Evolutionary conservation across 2,329 filamentous ascomycete genomes (phyloP).

Genomic region (Arachnopeziza araneosa): DNA sequence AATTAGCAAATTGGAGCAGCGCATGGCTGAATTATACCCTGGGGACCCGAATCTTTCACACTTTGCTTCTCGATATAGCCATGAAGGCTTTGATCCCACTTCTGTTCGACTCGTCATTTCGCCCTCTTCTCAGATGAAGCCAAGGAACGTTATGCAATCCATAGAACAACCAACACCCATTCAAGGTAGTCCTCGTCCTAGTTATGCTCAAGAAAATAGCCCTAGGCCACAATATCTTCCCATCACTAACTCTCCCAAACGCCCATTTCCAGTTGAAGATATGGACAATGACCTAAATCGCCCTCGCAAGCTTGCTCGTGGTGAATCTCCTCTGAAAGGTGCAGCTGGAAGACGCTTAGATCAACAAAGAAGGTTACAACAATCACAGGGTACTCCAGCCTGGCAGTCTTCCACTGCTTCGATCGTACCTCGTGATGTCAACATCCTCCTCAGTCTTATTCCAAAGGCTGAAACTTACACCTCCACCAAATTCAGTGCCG

Average conservation of each 20-base stretch:
- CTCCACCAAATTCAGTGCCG: constrained; percentile 62
- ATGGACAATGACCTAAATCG: constrained; percentile 64
- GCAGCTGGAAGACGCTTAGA: constrained; percentile 80
- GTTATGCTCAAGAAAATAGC: constrained; percentile 28
- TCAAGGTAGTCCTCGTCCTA: constrained; percentile 30
- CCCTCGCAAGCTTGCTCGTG: constrained; percentile 80
- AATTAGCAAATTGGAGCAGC: constrained; percentile 82
- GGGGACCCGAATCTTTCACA: constrained; percentile 71
- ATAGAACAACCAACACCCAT: constrained; percentile 47
- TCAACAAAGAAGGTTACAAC: constrained; percentile 55
- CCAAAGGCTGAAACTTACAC: constrained; percentile 63
- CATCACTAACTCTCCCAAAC: constrained; percentile 34
- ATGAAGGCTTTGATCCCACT: constrained; percentile 73
- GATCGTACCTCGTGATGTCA: constrained; percentile 65
- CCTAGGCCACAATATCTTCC: constrained; percentile 28
- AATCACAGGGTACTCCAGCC: constrained; percentile 29
- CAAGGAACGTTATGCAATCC: constrained; percentile 50
- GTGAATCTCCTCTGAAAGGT: constrained; percentile 89
- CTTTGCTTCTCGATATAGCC: constrained; percentile 72
- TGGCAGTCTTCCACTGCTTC: constrained; percentile 42
- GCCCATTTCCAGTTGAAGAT: constrained; percentile 53
- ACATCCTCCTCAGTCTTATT: constrained; percentile 56
- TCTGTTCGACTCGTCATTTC: constrained; percentile 79
- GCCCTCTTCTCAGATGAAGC: constrained; percentile 68
- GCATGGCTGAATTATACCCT: constrained; percentile 91